Conservation (phyloP, 495 filamentous ascomycete species). For the Penicillium maclennaniae region DNA sequence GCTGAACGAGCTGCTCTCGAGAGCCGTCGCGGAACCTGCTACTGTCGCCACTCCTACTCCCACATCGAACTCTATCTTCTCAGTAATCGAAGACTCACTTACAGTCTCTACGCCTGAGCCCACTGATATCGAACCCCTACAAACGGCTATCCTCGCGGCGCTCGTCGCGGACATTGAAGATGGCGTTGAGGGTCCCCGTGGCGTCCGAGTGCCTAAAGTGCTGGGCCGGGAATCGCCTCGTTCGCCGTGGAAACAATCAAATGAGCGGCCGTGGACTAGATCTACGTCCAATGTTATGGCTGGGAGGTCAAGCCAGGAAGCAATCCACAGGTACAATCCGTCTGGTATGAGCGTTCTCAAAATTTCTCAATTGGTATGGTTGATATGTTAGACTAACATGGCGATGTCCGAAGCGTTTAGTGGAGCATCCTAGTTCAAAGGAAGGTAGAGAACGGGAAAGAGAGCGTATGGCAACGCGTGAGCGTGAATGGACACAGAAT, state of each 20-base stretch:
- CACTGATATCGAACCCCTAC: conserved; percentile 6
- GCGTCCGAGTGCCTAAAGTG: conserved; percentile 38
- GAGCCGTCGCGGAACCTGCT: conserved; percentile 30
- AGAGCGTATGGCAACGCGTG: conserved; percentile 28
- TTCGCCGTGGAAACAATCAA: conserved; percentile 32
- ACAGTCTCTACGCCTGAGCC: conserved; percentile 5
- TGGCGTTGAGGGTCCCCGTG: conserved; percentile 26
- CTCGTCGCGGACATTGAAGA: conserved; percentile 37
- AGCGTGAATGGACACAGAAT: conserved; percentile 27
- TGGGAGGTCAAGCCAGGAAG: conserved; percentile 21
- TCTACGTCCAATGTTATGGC: neutral
- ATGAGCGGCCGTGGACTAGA: conserved; percentile 10
- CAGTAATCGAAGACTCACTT: conserved; percentile 7
- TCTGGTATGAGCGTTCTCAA: conserved; percentile 29
- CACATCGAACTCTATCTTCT: conserved; percentile 7
- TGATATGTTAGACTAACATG: conserved; percentile 41
- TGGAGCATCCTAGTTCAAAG: conserved; percentile 48
- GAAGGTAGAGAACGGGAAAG: conserved; percentile 43
- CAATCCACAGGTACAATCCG: conserved; percentile 30
- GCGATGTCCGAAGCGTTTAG: conserved; percentile 61
- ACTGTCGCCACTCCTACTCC: conserved; percentile 16
- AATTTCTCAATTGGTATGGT: neutral
- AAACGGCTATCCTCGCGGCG: conserved; percentile 10
- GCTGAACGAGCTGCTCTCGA: conserved; percentile 43
- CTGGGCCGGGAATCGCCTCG: conserved; percentile 38